These are phyloP conservation scores for Phytopythium sindhum DNA, from an alignment of 352 stramenopile species.

Conservation along the genomic window DNA sequence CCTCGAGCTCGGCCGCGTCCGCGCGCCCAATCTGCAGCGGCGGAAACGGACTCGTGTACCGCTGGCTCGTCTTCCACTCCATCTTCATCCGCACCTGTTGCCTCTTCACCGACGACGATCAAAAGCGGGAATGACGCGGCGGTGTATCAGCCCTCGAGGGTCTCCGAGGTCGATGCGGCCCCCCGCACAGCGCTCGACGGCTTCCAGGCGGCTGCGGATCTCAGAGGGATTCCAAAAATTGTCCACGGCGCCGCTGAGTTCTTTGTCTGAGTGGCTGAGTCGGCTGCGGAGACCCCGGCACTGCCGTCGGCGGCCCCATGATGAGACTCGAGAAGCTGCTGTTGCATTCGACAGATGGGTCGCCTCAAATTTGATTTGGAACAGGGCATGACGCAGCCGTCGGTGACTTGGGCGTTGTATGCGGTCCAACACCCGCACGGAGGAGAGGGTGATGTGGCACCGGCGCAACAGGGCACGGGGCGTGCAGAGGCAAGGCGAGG, in stretches of 20 bases:
- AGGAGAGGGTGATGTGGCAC: background rate
- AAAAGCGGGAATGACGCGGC: background rate
- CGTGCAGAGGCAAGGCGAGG: constrained; percentile 1
- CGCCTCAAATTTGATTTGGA: background rate
- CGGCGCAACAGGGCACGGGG: background rate
- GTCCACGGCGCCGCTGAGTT: too few relatives aligned
- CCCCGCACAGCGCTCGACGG: too few relatives aligned
- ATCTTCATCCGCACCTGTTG: constrained; percentile 1
- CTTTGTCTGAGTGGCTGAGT: too few relatives aligned
- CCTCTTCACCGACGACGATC: too few relatives aligned
- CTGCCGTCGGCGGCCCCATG: too few relatives aligned
- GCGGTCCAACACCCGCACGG: background rate
- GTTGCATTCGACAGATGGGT: background rate
- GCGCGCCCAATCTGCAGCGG: constrained; percentile 19
- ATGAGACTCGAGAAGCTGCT: too few relatives aligned
- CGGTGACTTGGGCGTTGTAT: background rate
- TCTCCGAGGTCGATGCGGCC: too few relatives aligned
- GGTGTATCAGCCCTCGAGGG: too few relatives aligned
- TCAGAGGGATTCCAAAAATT: too few relatives aligned
- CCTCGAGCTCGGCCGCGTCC: constrained; percentile 23
- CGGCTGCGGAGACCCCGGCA: too few relatives aligned
- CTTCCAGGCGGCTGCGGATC: too few relatives aligned
- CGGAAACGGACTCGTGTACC: constrained; percentile 26
- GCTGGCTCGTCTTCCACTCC: constrained; percentile 21
- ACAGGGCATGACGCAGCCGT: too few relatives aligned